A percentile compares a stretch with the other conserved stretches of the same genome.
phyloP scores from a whole-genome alignment of 768 basidiomycete species.

The Boletales sp. region DNA sequence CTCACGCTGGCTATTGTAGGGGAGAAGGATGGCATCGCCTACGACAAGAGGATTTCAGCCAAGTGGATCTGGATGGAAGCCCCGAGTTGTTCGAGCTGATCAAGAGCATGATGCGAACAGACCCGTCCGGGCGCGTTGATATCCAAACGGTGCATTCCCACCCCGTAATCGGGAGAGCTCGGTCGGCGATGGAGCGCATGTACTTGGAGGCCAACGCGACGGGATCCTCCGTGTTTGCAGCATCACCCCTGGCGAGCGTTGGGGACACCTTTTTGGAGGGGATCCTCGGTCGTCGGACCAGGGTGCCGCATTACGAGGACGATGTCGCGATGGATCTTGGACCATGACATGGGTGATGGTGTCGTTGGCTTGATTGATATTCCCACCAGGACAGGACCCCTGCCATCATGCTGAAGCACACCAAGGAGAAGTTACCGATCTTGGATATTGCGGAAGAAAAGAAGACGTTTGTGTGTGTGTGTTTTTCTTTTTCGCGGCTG shows the following conservation, averaged over 20 bases:
- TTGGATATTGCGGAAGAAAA: constrained; percentile 20
- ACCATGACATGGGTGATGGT: constrained; percentile 21
- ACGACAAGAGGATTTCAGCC: constrained; percentile 86
- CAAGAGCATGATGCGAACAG: constrained; percentile 72
- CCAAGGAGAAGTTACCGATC: constrained; percentile 4
- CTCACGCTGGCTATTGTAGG: constrained; percentile 41
- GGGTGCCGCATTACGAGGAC: constrained; percentile 11
- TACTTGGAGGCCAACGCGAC: constrained; percentile 36
- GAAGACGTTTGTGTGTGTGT: neutral
- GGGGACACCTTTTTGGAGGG: constrained; percentile 61
- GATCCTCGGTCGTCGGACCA: constrained; percentile 41
- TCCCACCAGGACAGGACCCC: constrained; percentile 3
- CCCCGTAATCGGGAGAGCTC: constrained; percentile 59
- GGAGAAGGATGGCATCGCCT: constrained; percentile 93
- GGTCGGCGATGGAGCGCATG: constrained; percentile 57
- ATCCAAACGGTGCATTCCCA: constrained; percentile 58
- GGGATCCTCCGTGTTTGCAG: constrained; percentile 43
- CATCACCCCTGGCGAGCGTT: constrained; percentile 63
- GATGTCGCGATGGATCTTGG: constrained; percentile 40
- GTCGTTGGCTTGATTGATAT: neutral
- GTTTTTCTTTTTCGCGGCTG: constrained; percentile 17
- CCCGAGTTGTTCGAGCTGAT: constrained; percentile 66
- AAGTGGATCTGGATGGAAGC: constrained; percentile 69
- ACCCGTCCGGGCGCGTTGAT: constrained; percentile 56
- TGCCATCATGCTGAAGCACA: constrained; percentile 2